Percentiles rank a stretch among this genome's conserved stretches.
These are phyloP conservation scores for Didymella pomorum DNA, from an alignment of 2,329 filamentous ascomycete species.

Conservation along the genomic window DNA sequence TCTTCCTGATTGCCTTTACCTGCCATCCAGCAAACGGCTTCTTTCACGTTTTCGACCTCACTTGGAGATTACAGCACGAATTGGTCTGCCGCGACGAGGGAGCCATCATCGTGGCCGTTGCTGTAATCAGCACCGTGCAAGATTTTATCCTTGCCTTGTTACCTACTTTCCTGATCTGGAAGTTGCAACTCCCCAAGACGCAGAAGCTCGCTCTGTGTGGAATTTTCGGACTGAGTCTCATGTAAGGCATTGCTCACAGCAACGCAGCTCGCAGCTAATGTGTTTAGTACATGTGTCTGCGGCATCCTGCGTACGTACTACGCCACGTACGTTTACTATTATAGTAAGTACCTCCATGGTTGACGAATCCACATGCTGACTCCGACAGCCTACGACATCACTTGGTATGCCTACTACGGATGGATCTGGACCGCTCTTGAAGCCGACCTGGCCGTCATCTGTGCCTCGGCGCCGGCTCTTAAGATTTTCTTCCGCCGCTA, in stretches of 20 bases:
- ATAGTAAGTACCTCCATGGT: constrained; percentile 17
- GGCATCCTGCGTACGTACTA: constrained; percentile 52
- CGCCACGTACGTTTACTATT: constrained; percentile 43
- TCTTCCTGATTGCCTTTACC: constrained; percentile 45
- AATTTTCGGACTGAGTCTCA: constrained; percentile 54
- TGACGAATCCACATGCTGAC: neutral
- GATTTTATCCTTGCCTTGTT: constrained; percentile 54
- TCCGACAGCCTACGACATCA: constrained; percentile 48
- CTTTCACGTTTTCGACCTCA: constrained; percentile 50
- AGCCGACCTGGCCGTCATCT: constrained; percentile 53
- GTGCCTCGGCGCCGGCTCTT: constrained; percentile 54
- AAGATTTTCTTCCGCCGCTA: constrained; percentile 56
- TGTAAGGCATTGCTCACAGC: constrained; percentile 40
- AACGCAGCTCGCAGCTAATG: neutral
- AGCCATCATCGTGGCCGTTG: constrained; percentile 50
- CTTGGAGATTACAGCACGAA: constrained; percentile 42
- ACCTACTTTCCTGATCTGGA: constrained; percentile 56
- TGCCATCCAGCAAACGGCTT: constrained; percentile 54
- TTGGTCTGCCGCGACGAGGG: constrained; percentile 51
- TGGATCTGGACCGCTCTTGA: constrained; percentile 55
- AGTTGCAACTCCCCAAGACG: constrained; percentile 52
- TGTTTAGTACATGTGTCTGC: constrained; percentile 42
- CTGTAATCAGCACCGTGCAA: constrained; percentile 50
- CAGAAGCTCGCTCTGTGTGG: constrained; percentile 57
- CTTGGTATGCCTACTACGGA: constrained; percentile 50